Evolutionary conservation across 441 rosid genomes (phyloP), one percentile per base, ranked within the genome.

Genomic region (Pelargonium fulgidum): DNA sequence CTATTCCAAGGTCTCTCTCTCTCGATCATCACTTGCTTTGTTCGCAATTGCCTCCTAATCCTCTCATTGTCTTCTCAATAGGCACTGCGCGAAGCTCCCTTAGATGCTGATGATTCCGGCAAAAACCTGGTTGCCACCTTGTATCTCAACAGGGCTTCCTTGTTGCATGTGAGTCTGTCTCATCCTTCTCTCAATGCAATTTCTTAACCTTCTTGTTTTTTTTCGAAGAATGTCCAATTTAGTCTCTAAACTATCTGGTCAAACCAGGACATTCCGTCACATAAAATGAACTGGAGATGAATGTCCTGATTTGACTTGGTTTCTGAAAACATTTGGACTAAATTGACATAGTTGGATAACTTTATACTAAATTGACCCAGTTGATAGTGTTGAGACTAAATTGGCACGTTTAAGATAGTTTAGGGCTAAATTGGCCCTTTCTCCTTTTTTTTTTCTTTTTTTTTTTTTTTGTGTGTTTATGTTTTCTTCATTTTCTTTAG

Each of bases 81-180:
- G 88, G 98, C 98, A 41, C 80, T 88, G 66, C 87, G 93, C 36
- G 71, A 83, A 74, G 88, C 96, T 79, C 98, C 96, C 9, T 13
- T 58, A 45, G 78, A 80, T 68, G 84, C 82, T 72, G 68, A 47
- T 54, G 95, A 87, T 13, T 70, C n/a, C 65, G 90, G 76, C 29
- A 92, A 79, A 77, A 86, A 81, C 84, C 85, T 92, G 65, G 85
- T 85, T 62, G 91, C 98, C 7, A 75, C 88, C 24, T 79, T 90
- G 64, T 90, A 78, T 72, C 76, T 90, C 70, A 92, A 92, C 69
- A 80, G 98, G 24, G 95, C 98, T 65, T 82, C 84, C 44, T 76
- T 79, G 24, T 82, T 90, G 22, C 86, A 83, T 65, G 97, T 91
- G 71, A 81, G 86, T 75, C 52, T 13, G 7, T 56, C 10, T 56